These are phyloP conservation scores for Backusella parvicylindrica DNA, from an alignment of 192 early-diverging fungal species.

Conservation along the genomic window DNA sequence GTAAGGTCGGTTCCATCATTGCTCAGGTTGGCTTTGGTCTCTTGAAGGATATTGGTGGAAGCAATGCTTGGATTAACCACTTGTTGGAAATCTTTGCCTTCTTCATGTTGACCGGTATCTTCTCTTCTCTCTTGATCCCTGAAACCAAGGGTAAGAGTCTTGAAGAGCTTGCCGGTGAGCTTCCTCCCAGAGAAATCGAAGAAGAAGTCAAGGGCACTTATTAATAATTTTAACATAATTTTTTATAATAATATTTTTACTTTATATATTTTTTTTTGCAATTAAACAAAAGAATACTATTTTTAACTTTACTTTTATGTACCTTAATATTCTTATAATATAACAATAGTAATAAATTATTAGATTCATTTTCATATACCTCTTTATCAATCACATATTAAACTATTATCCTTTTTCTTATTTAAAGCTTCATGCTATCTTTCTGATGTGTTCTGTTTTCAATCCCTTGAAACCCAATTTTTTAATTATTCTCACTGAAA, in stretches of 20 bases:
- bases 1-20: conserved; percentile 76
- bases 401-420: no score
- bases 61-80: conserved; percentile 54
- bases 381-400: no score
- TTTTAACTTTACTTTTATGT: neutral
- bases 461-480: no score
- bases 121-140: conserved; percentile 62
- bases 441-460: neutral
- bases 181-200: neutral
- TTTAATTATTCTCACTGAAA: neutral
- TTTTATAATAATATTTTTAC: neutral
- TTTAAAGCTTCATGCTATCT: neutral
- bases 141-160: conserved; percentile 77
- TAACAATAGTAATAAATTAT: neutral
- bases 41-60: conserved; percentile 68
- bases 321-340: neutral
- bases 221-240: neutral
- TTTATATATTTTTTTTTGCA: neutral
- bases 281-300: neutral
- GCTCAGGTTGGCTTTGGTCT: conserved; percentile 69
- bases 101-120: conserved; percentile 72
- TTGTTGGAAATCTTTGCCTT: conserved; percentile 71
- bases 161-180: conserved; percentile 64
- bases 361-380: neutral
- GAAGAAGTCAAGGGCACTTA: conserved; percentile 6